Evolutionary conservation across 2,329 filamentous ascomycete genomes (phyloP).

Genomic region (Aspergillus sojae): DNA sequence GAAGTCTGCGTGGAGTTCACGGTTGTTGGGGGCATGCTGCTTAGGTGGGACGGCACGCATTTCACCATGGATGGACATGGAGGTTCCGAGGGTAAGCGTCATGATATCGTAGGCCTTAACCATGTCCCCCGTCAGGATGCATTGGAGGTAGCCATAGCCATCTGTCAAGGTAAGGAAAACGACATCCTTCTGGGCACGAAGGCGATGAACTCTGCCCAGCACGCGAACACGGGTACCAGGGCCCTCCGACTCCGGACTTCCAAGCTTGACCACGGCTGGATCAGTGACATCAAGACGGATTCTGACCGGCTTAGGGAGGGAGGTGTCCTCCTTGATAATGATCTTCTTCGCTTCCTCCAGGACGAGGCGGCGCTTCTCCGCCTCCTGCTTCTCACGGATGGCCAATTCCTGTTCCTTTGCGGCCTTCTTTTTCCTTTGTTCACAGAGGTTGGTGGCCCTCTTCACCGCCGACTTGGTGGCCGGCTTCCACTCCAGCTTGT

Average conservation of each 20-base stretch:
- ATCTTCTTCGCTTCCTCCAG: conserved; percentile 84
- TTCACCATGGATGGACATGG: conserved; percentile 80
- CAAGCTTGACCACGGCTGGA: conserved; percentile 59
- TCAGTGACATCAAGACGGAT: conserved; percentile 77
- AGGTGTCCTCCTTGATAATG: conserved; percentile 68
- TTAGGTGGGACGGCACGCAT: conserved; percentile 79
- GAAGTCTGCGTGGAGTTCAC: conserved; percentile 89
- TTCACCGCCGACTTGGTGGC: conserved; percentile 82
- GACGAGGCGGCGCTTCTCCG: conserved; percentile 68
- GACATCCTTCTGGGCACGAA: conserved; percentile 79
- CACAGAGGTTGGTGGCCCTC: conserved; percentile 75
- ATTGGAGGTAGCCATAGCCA: conserved; percentile 83
- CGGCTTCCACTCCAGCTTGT: conserved; percentile 75
- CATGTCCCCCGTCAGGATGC: conserved; percentile 77
- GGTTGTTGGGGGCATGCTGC: conserved; percentile 76
- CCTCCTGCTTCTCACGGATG: conserved; percentile 71
- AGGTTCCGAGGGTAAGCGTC: conserved; percentile 84
- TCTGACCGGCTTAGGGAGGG: conserved; percentile 71
- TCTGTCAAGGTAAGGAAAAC: conserved; percentile 86
- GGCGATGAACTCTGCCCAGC: conserved; percentile 78
- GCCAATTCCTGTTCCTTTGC: conserved; percentile 74
- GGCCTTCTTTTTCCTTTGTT: conserved; percentile 81
- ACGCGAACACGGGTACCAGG: conserved; percentile 76
- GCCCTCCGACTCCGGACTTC: conserved; percentile 58
- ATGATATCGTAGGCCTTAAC: conserved; percentile 91